Evolutionary conservation across 306 rosid genomes (phyloP).

Genomic region (Glycyrrhiza uralensis): DNA sequence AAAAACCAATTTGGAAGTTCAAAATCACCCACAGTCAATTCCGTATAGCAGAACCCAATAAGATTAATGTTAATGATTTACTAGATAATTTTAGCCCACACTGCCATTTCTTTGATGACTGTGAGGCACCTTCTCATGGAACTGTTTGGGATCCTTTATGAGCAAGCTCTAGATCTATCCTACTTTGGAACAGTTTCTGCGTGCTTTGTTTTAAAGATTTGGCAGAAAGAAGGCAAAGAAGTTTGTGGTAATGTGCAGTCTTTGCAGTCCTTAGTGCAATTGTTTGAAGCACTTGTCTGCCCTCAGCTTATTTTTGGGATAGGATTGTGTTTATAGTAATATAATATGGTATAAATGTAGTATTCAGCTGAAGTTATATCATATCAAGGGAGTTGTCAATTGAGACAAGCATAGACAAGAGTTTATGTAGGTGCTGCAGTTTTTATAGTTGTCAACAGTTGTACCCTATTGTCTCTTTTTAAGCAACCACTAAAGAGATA

Average conservation of each 20-base stretch:
- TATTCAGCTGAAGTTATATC: background rate
- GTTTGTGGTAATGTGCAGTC: background rate
- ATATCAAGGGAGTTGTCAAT: background rate
- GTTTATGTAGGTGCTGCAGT: background rate
- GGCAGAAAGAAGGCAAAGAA: background rate
- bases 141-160: background rate
- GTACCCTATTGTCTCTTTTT: background rate
- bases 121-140: background rate
- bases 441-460: background rate
- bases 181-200: background rate
- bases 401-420: background rate
- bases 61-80: background rate
- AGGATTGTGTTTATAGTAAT: background rate
- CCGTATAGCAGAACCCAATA: background rate
- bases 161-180: background rate
- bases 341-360: background rate
- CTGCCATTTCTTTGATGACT: background rate
- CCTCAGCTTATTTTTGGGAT: background rate
- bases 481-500: constrained; percentile 15
- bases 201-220: background rate
- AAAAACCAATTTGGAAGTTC: background rate
- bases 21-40: background rate
- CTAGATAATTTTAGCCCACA: background rate
- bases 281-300: background rate
- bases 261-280: background rate